Percentiles rank a stretch among this genome's conserved stretches.
phyloP scores from a whole-genome alignment of 106 monocot genomes.

The Iris macrosiphon region DNA sequence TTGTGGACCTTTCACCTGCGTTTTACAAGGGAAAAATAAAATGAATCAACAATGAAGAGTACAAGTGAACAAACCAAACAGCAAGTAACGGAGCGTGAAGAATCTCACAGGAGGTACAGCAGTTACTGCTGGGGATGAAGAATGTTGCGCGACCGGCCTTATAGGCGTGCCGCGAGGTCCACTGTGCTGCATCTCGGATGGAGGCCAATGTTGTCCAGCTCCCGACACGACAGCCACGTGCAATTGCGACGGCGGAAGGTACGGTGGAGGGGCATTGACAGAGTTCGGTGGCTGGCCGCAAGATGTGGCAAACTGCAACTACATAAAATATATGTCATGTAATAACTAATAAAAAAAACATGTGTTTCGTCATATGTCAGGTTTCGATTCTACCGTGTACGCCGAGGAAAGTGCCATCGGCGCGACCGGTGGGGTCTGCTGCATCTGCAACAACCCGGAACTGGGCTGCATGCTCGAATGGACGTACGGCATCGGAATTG shows the following conservation, averaged over 20 bases:
- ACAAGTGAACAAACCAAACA: not conserved
- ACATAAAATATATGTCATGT: not conserved
- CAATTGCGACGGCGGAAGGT: slow-evolving; percentile 40
- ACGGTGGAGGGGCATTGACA: slow-evolving; percentile 30
- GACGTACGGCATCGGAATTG: slow-evolving; percentile 47
- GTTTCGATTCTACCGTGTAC: slow-evolving; percentile 77
- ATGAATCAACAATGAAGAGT: not conserved
- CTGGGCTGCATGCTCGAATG: slow-evolving; percentile 35
- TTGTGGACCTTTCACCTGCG: slow-evolving; percentile 28
- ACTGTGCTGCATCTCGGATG: slow-evolving; percentile 33
- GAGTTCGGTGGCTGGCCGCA: slow-evolving; percentile 50
- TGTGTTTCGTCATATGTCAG: not conserved
- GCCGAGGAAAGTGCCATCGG: slow-evolving; percentile 59
- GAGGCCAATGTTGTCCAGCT: slow-evolving; percentile 54
- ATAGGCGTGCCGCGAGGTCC: slow-evolving; percentile 31
- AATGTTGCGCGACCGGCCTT: slow-evolving; percentile 24
- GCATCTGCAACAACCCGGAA: slow-evolving; percentile 41
- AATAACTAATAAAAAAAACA: not conserved
- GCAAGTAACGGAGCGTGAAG: not conserved
- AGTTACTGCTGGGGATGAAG: slow-evolving; percentile 24
- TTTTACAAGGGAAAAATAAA: not conserved
- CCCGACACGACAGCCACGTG: slow-evolving; percentile 28
- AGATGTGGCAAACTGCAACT: slow-evolving; percentile 58
- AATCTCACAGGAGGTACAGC: slow-evolving; percentile 33
- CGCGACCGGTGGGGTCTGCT: slow-evolving; percentile 27